These are phyloP conservation scores for Zymoseptoria crescenta DNA, from an alignment of 2,329 filamentous ascomycete species.

Conservation along the genomic window DNA sequence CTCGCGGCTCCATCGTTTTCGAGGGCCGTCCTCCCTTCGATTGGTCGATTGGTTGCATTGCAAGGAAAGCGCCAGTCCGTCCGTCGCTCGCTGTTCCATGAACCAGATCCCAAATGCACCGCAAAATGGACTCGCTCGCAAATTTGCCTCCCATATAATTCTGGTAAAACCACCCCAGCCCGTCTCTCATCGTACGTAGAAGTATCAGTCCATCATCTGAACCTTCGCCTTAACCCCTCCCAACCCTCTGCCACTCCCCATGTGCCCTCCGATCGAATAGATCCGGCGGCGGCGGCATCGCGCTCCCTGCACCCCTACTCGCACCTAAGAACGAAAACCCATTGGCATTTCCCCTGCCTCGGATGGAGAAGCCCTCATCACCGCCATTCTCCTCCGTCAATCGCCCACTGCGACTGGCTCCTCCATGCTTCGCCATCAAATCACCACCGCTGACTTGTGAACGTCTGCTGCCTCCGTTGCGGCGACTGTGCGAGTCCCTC, in stretches of 20 bases:
- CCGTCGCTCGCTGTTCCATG: background rate
- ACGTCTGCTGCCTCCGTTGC: slow-evolving; percentile 1
- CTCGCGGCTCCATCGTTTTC: no score
- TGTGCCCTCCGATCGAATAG: background rate
- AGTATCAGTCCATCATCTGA: background rate
- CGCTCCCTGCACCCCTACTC: slow-evolving; percentile 2
- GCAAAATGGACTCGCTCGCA: background rate
- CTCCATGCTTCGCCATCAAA: slow-evolving; percentile 7
- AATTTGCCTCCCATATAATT: background rate
- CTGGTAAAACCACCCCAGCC: background rate
- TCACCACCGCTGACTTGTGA: slow-evolving; percentile 9
- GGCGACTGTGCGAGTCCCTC: slow-evolving; percentile 12
- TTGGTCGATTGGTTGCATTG: no score
- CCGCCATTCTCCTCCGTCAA: slow-evolving; percentile 3
- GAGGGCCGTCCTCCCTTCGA: no score
- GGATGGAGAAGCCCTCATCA: slow-evolving; percentile 28
- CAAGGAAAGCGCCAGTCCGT: background rate
- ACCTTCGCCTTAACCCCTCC: background rate
- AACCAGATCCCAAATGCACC: background rate
- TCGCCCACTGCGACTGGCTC: slow-evolving; percentile 5
- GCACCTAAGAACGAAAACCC: slow-evolving; percentile 29
- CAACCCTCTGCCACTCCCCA: background rate
- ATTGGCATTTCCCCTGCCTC: slow-evolving; percentile 21
- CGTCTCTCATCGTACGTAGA: no score
- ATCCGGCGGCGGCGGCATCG: background rate